Evolutionary conservation across 306 rosid genomes (phyloP).

Genomic region (peach (Prunus persica)): DNA sequence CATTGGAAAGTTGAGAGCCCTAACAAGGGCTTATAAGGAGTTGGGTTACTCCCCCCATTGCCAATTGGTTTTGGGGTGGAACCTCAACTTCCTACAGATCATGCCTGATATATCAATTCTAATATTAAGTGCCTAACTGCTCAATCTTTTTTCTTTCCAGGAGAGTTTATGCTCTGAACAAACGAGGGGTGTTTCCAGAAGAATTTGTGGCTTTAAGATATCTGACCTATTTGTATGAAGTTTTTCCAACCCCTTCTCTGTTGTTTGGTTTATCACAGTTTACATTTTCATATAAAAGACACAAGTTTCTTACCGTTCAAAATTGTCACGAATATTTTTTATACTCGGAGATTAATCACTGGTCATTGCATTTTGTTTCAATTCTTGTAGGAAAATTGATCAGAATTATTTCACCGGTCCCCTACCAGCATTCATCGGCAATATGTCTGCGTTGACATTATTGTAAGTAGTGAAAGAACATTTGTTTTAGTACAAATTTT

Average conservation of each 20-base stretch:
- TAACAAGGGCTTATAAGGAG: too few species aligned
- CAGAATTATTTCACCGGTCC: conserved; percentile 25
- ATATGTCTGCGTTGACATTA: not conserved
- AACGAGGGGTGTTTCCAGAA: conserved; percentile 5
- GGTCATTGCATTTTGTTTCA: not conserved
- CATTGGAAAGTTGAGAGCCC: too few species aligned
- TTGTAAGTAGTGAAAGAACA: conserved; percentile 18
- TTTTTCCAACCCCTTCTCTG: not conserved
- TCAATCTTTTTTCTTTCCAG: conserved; percentile 3
- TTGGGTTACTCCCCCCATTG: too few species aligned
- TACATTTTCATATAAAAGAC: not conserved
- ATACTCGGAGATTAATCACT: not conserved
- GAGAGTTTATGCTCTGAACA: conserved; percentile 17
- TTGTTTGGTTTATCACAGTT: not conserved
- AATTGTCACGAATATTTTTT: not conserved
- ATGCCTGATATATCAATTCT: too few species aligned
- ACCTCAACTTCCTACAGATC: too few species aligned
- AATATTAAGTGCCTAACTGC: too few species aligned
- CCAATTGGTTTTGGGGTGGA: too few species aligned
- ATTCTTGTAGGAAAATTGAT: conserved; percentile 23
- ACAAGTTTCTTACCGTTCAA: not conserved
- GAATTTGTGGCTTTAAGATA: conserved; percentile 16
- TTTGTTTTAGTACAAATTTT: not conserved
- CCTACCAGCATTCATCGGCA: conserved; percentile 23
- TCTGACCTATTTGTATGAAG: conserved; percentile 18